A percentile compares a stretch with the other conserved stretches of the same genome.
Evolutionary conservation across 768 basidiomycete genomes (phyloP).

Genomic region (Mycena sanguinolenta): DNA sequence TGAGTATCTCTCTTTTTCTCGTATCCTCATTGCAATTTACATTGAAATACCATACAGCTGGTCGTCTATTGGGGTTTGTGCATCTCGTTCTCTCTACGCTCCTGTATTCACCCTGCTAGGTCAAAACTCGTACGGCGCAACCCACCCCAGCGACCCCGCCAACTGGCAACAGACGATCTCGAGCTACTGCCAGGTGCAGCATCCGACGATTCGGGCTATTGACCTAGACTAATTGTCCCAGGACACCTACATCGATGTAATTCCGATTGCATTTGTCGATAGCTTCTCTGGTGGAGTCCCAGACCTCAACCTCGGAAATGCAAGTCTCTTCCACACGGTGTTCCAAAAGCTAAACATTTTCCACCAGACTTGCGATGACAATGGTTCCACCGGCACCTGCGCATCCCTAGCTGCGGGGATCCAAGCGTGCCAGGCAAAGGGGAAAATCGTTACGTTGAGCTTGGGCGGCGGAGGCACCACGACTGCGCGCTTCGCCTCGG

Average conservation of each 20-base stretch:
- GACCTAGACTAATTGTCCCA: not conserved
- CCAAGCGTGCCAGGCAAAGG: constrained; percentile 71
- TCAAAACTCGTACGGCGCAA: constrained; percentile 72
- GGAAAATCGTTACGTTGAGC: constrained; percentile 60
- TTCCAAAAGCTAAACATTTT: no score
- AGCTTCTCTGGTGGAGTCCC: constrained; percentile 30
- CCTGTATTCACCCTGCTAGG: constrained; percentile 43
- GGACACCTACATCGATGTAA: constrained; percentile 24
- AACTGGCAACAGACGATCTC: constrained; percentile 65
- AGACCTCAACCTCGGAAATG: constrained; percentile 31
- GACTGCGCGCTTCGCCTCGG: constrained; percentile 65
- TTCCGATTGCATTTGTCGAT: constrained; percentile 25
- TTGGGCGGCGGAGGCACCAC: not conserved
- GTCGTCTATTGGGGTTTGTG: constrained; percentile 25
- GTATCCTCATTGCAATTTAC: no score
- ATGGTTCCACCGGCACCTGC: constrained; percentile 77
- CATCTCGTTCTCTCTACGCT: not conserved
- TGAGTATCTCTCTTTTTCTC: no score
- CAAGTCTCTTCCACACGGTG: constrained; percentile 44
- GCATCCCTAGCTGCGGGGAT: constrained; percentile 72
- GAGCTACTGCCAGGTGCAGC: constrained; percentile 68
- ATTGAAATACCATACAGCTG: constrained; percentile 37
- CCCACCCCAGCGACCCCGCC: constrained; percentile 52
- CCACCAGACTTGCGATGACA: no score
- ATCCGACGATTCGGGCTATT: no score